Evolutionary conservation across 495 filamentous ascomycete species (phyloP).

Genomic region (Tetracladium setigerum): DNA sequence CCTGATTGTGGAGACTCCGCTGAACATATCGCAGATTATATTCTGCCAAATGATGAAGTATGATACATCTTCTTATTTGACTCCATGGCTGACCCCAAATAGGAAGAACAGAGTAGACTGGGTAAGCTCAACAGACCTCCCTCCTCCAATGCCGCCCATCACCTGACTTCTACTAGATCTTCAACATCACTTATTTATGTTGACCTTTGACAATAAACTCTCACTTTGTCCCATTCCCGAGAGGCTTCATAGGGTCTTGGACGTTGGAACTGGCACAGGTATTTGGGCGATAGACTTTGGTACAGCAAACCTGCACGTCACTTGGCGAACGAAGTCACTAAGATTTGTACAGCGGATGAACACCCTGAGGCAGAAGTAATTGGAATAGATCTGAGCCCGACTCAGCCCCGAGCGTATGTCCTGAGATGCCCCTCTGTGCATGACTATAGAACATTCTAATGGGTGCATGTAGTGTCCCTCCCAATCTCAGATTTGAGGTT

Average conservation of each 20-base stretch:
- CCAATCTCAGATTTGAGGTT: conserved; percentile 44
- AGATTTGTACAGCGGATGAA: too few relatives aligned
- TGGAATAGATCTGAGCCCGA: conserved; percentile 43
- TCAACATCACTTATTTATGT: conserved; percentile 38
- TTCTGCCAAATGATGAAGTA: conserved; percentile 32
- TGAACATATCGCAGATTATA: conserved; percentile 29
- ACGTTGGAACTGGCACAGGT: too few relatives aligned
- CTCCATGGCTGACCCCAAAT: too few relatives aligned
- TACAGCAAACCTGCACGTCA: too few relatives aligned
- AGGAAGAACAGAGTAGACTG: too few relatives aligned
- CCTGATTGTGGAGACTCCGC: too few relatives aligned
- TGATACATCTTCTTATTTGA: too few relatives aligned
- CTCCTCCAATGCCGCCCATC: not conserved
- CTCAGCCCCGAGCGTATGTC: conserved; percentile 41
- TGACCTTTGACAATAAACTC: conserved; percentile 34
- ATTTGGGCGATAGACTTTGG: conserved; percentile 42
- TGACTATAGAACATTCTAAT: not conserved
- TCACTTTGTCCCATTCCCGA: conserved; percentile 33
- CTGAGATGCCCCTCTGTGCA: conserved; percentile 5
- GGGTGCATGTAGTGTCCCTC: conserved; percentile 31
- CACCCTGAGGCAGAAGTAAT: conserved; percentile 26
- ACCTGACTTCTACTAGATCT: conserved; percentile 29
- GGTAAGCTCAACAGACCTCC: not conserved
- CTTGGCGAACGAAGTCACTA: too few relatives aligned
- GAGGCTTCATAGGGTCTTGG: too few relatives aligned